phyloP scores from a whole-genome alignment of 306 rosid species.

The Arachis hypogaea region DNA sequence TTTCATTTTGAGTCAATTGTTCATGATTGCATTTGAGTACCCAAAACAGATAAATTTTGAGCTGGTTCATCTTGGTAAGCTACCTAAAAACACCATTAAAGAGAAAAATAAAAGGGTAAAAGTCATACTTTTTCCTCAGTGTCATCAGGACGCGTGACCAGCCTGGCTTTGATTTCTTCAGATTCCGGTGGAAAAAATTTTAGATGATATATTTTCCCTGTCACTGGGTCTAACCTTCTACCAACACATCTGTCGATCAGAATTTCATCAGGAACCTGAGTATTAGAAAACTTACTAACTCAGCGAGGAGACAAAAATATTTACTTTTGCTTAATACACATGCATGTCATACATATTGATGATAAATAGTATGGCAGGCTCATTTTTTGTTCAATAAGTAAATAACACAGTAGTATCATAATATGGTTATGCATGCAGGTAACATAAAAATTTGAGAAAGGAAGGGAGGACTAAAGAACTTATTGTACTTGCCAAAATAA shows the following conservation, averaged over 20 bases:
- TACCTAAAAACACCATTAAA: neutral
- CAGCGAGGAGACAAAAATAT: conserved; percentile 36
- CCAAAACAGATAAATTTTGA: conserved; percentile 3
- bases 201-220: conserved; percentile 82
- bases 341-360: neutral
- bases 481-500: neutral
- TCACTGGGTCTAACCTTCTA: conserved; percentile 87
- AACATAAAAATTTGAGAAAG: conserved; percentile 5
- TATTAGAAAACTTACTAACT: conserved; percentile 53
- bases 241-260: conserved; percentile 98
- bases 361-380: neutral
- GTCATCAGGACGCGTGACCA: conserved; percentile 81
- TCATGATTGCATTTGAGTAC: neutral
- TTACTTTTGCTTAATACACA: conserved; percentile 14
- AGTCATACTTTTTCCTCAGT: conserved; percentile 73
- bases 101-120: neutral
- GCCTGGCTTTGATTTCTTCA: conserved; percentile 77
- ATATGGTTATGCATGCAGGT: conserved; percentile 11
- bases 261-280: conserved; percentile 99
- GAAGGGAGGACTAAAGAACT: neutral
- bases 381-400: neutral
- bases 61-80: conserved; percentile 17
- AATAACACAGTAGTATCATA: conserved; percentile 2
- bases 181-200: conserved; percentile 72
- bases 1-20: conserved; percentile 17